Percentiles rank a stretch among this genome's conserved stretches.
Conservation (phyloP, 1,139 yeast genomes). For the Blastobotrys capitulatus region DNA sequence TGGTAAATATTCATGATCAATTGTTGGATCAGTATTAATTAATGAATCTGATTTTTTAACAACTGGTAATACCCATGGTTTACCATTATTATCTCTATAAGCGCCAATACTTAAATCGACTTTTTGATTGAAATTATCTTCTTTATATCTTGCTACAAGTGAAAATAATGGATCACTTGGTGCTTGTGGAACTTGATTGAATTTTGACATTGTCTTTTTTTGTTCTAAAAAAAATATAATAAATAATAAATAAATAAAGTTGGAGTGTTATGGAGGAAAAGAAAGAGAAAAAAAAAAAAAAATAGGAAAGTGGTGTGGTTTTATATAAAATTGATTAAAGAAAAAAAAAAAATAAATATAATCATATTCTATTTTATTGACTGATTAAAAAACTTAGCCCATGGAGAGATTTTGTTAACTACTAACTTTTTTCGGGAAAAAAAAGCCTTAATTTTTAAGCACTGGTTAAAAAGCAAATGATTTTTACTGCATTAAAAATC, state of each 20-base stretch:
- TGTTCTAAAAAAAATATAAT: background rate
- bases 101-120: conserved; percentile 92
- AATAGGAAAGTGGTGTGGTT: conserved; percentile 3
- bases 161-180: conserved; percentile 55
- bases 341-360: too few species aligned
- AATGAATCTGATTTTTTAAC: conserved; percentile 61
- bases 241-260: background rate
- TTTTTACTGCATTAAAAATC: too few species aligned
- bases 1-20: conserved; percentile 89
- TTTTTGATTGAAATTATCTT: conserved; percentile 51
- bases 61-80: conserved; percentile 85
- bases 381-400: too few species aligned
- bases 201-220: background rate
- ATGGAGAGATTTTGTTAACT: too few species aligned
- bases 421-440: background rate
- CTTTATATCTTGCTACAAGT: conserved; percentile 64
- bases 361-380: too few species aligned
- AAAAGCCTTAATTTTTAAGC: background rate
- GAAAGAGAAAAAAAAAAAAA: background rate
- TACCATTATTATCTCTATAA: conserved; percentile 76
- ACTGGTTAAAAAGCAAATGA: too few species aligned
- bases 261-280: background rate
- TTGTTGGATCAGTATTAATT: conserved; percentile 49
- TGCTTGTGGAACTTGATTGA: conserved; percentile 7
- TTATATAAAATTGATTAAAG: background rate